Conservation (phyloP, 768 basidiomycete species). For the Termitomyces sp. region DNA sequence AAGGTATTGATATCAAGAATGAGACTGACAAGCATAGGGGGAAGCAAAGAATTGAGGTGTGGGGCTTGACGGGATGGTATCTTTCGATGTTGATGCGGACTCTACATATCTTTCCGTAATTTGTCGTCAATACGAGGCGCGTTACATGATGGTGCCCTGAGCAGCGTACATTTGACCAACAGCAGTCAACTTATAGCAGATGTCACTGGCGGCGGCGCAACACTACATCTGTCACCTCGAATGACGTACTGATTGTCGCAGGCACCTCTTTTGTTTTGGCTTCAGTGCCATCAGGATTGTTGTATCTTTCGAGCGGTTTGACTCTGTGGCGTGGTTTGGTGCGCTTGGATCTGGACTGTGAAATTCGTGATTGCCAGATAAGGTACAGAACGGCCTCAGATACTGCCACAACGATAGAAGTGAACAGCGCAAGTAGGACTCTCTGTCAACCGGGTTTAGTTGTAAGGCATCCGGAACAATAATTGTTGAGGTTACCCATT, state of each 20-base stretch:
- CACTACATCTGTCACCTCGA: constrained; percentile 11
- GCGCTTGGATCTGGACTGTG: constrained; percentile 12
- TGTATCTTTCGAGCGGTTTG: constrained; percentile 32
- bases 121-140: neutral
- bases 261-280: neutral
- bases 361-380: constrained; percentile 60
- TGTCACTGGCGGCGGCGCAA: constrained; percentile 27
- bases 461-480: neutral
- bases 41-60: constrained; percentile 55
- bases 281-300: constrained; percentile 15
- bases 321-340: constrained; percentile 15
- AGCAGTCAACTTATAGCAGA: neutral
- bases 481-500: constrained; percentile 53
- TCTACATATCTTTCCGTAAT: constrained; percentile 41
- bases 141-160: neutral
- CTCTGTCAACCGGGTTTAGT: constrained; percentile 30
- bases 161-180: neutral
- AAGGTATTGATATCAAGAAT: constrained; percentile 14
- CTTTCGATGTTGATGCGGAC: constrained; percentile 56
- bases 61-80: constrained; percentile 87
- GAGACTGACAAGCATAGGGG: constrained; percentile 32
- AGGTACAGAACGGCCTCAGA: constrained; percentile 68
- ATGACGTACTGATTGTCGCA: constrained; percentile 8
- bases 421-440: constrained; percentile 56
- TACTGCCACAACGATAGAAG: constrained; percentile 60